Base-by-base conservation (phyloP, 495 filamentous ascomycete species). In the Podospora fimiseda region DNA sequence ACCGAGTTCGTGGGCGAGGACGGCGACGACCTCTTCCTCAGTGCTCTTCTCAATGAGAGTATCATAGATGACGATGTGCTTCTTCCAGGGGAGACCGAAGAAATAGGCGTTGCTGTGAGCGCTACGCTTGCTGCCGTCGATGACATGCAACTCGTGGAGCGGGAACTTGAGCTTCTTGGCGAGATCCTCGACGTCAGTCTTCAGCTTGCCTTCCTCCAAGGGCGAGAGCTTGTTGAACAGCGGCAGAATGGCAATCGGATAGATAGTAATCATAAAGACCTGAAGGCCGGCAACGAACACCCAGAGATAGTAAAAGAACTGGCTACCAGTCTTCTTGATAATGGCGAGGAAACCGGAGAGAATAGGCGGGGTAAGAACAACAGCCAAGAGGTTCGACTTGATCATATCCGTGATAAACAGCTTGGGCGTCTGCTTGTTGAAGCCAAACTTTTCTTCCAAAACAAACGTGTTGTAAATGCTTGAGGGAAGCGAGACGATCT, bases 41-140 rank as follows among this genome's bases (percentile, higher is more conserved):
- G 89, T 82, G 66, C 85, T 91, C 77, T 97, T 94, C 69, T 96
- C 92, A 48, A 98, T 90, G 57, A 98, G 70, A 9, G 93, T 98
- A 64, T 98, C 93, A 61, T 94, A 98, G 65, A 98, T 94, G 60
- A 98, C 93, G 72, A 98, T 98, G 74, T 96, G 93, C 80, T 98
- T 98, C 80, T 95, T 96, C 91, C 93, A 97, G 6, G 93, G 93
- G 50, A 98, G 78, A 48, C 93, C 93, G 57, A 93, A 95, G 73
- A 98, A 98, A 72, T 97, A 98, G 42, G 93, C 93, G 63, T 98
- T 98, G 74, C 88, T 94, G 73, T 98, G 93, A 23, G 93, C 90
- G 61, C 87, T 92, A 56, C 93, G 85, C 80, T 95, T 96, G 76
- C 90, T 95, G 24, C 93, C 94, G 66, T 98, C 93, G 60, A 98